Base-by-base conservation (phyloP, 2,329 filamentous ascomycete species). In the Aspergillus japonicus region DNA sequence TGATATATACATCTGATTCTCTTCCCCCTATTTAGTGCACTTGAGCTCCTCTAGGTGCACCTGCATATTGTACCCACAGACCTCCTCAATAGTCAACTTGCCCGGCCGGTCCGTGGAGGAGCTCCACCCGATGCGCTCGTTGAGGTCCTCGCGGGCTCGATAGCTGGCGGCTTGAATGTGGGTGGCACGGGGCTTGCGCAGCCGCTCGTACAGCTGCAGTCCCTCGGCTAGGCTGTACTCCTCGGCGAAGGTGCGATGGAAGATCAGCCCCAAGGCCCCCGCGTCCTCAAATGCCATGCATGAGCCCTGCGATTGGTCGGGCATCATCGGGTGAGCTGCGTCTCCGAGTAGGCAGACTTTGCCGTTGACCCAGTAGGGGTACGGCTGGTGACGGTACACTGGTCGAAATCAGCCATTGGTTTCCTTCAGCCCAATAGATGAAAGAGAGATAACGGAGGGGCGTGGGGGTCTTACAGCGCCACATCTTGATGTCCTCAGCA, bases 221-320 rank as follows among this genome's bases (percentile, higher is more conserved):
- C 68, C 66, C 8, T 69, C 65, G 0, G 48, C n/a, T 0, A 71
- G 55, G 10, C 59, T 61, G 48, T 67, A 65, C 7, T 65, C 42
- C 2, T 66, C 58, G 1, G 61, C 55, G 57, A 69, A 71, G 6
- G 55, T 60, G n/a, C 59, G 62, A 16, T 68, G 56, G 64, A 77
- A 77, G 16, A 78, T 63, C 4, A 76, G 63, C 0, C 76, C 75
- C 5, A 78, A 54, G 1, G 73, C 75, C 0, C 69, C 77, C 5
- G 76, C 76, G 59, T 80, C 77, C 62, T 80, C 77, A 33, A 79
- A 74, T 0, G 77, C 77, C 68, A 71, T 72, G 57, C 75, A 78
- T 0, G 73, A 75, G 6, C 77, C 66, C 62, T 71, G 66, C 7
- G 64, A 66, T 31, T 73, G 71, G 48, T 73, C 69, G 1, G 71